Conservation (phyloP, 208 protist species). For the Trichomonas tenax region DNA sequence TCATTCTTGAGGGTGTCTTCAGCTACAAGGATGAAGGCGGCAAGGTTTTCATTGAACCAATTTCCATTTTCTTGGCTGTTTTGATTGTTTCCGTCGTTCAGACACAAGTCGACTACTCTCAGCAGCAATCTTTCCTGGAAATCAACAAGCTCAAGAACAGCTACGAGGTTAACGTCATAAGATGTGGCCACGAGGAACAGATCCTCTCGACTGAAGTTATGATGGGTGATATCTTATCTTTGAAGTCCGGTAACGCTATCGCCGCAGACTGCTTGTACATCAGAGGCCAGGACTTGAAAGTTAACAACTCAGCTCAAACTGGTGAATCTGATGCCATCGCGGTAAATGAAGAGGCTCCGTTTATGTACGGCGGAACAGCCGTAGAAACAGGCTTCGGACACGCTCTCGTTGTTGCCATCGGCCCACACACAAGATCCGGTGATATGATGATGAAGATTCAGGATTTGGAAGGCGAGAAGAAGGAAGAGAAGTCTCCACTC, state of each 20-base stretch:
- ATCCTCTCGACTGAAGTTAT: not conserved
- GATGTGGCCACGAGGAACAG: not conserved
- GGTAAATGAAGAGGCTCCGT: not conserved
- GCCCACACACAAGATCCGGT: not conserved
- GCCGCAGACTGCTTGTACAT: constrained; percentile 19
- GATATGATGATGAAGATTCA: not conserved
- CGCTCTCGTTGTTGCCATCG: not conserved
- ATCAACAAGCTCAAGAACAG: not conserved
- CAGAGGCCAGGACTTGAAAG: not conserved
- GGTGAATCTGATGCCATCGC: not conserved
- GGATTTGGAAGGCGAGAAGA: not conserved
- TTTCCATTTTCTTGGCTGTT: not conserved
- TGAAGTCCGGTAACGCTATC: constrained; percentile 23
- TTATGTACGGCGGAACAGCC: not conserved
- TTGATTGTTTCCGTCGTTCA: not conserved
- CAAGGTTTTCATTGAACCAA: not conserved
- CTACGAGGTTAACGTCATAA: not conserved
- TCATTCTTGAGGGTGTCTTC: not conserved
- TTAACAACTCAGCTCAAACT: not conserved
- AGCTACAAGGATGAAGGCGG: not conserved
- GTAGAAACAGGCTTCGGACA: not conserved
- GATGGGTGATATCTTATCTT: constrained; percentile 22
- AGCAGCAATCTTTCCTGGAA: not conserved
- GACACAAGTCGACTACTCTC: not conserved
- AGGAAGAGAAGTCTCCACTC: constrained; percentile 1